Evolutionary conservation across 78 protist genomes (phyloP), one percentile per base, ranked within the genome.

Genomic region (Andalucia godoyi): DNA sequence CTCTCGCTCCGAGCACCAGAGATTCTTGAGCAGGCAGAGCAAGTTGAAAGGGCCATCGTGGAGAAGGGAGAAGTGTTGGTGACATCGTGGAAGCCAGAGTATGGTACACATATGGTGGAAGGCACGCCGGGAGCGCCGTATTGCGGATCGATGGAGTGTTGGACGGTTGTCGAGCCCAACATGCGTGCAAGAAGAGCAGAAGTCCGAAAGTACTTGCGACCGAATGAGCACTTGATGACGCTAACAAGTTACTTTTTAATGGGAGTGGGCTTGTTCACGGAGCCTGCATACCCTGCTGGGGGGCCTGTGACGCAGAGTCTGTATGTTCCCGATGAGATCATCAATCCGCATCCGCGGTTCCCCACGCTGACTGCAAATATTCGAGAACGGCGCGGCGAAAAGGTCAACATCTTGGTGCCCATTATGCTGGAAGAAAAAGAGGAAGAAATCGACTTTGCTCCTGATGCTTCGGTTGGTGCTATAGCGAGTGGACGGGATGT

Each of bases 41-140:
- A 3, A n/a, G 21, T 23, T 30, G 63, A 75, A 55, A 72, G 68
- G 21, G 77, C 76, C 51, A 61, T 55, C 40, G 30, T n/a, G 25
- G 67, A 51, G 37, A 69, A 66, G 43, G 5, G 47, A 54, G 41
- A 38, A 23, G 57, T 41, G 32, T 15, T 46, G 21, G 18, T 2
- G n/a, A 3, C 39, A 29, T 62, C 10, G 21, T 91, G 93, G 94
- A 68, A 80, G 57, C 97, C 97, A 27, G 97, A 91, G 65, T 91
- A 88, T 38, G 97, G 90, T 18, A 38, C 74, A 21, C 86, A 67
- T 64, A 88, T 88, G 94, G 60, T 91, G 15, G 96, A 91, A 52
- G 79, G 77, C 7, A 88, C 94, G 9, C 97, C 97, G 23, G 85
- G 82, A 4, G 4, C 21, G 12, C 97, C 97, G 38, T 92, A 85